Evolutionary conservation across 768 basidiomycete genomes (phyloP), one percentile per base, ranked within the genome.

Genomic region (Tricholoma hemisulphureum): DNA sequence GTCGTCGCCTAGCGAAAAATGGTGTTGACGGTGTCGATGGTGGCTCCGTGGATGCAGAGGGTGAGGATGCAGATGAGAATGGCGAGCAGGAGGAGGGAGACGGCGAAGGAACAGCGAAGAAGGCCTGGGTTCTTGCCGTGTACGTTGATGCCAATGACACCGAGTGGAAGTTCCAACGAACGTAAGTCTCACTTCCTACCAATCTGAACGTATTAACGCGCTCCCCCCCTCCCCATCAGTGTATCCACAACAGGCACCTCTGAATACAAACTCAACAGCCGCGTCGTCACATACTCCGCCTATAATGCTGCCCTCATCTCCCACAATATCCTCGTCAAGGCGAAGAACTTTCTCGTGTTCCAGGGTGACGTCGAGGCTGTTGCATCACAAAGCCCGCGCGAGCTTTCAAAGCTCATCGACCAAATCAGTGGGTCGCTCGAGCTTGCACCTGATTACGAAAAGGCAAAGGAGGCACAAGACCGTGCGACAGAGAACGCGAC

Each of bases 361-460:
- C 97, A 99, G 69, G 97, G 97, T 52, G 97, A 98, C 68, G 97
- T 99, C 29, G 97, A 99, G 74, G 93, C 94, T 2, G 93, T 99
- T 31, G 97, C 97, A 0, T 91, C 92, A 2, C 97, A 99, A 64
- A 94, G 91, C 1, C 85, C 97, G 14, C 87, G 87, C 58, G 95
- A 96, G 64, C 84, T 98, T 20, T 82, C 95, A 0, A 84, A 85
- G 16, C 86, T 98, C 29, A 90, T 99, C 46, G 97, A 99, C 63
- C 94, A 98, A 69, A 98, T 98, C 60, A 91, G 88, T 58, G 96
- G 96, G 1, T 97, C 94, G 0, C 79, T 96, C 20, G 97, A 98
- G 67, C 84, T 97, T 10, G 86, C 92, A 2, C 73, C 77, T 0
- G 93, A 93, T 58, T 99, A 98, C 65, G 94, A 98, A 58, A 85